Evolutionary conservation across 495 filamentous ascomycete species (phyloP).

Genomic region (Recurvomyces mirabilis): DNA sequence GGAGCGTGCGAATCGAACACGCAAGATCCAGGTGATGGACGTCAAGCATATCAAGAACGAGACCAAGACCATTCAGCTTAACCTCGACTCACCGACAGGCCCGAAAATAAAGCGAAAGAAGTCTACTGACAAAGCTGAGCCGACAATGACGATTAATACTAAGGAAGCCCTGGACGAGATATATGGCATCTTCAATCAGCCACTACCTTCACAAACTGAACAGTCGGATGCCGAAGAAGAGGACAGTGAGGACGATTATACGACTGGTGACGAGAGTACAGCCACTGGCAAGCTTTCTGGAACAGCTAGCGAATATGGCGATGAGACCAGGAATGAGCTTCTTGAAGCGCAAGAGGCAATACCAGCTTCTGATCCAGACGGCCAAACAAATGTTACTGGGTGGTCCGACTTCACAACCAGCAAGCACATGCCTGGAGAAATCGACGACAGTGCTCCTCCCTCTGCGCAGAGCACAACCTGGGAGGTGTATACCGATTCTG

Average conservation of each 20-base stretch:
- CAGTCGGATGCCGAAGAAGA: constrained; percentile 35
- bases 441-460: constrained; percentile 26
- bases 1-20: constrained; percentile 34
- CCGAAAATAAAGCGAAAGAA: constrained; percentile 54
- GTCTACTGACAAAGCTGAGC: constrained; percentile 46
- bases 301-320: constrained; percentile 49
- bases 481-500: constrained; percentile 22
- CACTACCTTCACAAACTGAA: constrained; percentile 45
- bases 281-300: constrained; percentile 55
- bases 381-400: constrained; percentile 37
- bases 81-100: constrained; percentile 72
- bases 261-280: constrained; percentile 73
- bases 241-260: constrained; percentile 61
- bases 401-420: constrained; percentile 78
- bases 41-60: constrained; percentile 39
- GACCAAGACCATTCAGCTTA: constrained; percentile 63
- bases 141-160: constrained; percentile 95
- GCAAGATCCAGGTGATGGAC: constrained; percentile 65
- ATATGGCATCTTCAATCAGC: constrained; percentile 91
- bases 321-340: constrained; percentile 46
- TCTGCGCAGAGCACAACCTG: constrained; percentile 29
- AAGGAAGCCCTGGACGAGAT: constrained; percentile 93
- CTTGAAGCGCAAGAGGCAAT: constrained; percentile 34
- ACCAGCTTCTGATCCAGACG: constrained; percentile 34
- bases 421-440: constrained; percentile 52